Evolutionary conservation across 805 yeast species (phyloP).

Genomic region (Sungouiozyma intestinalis): DNA sequence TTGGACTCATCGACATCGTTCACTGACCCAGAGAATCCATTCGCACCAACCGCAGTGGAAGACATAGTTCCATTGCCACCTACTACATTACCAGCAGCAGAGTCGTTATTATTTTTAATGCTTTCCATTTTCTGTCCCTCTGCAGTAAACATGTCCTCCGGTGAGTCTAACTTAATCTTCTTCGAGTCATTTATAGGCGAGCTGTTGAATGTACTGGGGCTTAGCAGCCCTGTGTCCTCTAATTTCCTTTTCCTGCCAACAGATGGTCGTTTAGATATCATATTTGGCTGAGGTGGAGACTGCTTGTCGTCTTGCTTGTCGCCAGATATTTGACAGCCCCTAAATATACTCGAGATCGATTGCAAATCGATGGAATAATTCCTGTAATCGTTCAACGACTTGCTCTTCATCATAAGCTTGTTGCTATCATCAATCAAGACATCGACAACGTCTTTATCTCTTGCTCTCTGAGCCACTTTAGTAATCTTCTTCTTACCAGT

Average conservation of each 20-base stretch:
- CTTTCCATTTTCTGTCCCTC: conserved; percentile 9
- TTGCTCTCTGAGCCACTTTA: conserved; percentile 23
- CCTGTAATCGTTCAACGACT: conserved; percentile 6
- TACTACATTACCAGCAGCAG: background rate
- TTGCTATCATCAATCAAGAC: conserved; percentile 15
- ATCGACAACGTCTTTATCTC: conserved; percentile 25
- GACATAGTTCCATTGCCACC: background rate
- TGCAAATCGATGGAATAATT: conserved; percentile 9
- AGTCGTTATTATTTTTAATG: conserved; percentile 2
- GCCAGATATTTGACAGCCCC: conserved; percentile 10
- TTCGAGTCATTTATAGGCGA: conserved; percentile 18
- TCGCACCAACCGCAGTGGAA: background rate
- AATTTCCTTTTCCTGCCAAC: conserved; percentile 20
- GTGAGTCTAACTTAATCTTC: conserved; percentile 26
- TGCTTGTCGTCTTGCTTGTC: conserved; percentile 10
- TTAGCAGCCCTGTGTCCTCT: conserved; percentile 10
- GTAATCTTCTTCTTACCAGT: conserved; percentile 26
- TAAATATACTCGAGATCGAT: conserved; percentile 20
- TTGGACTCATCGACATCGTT: conserved; percentile 5
- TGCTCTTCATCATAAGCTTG: conserved; percentile 23
- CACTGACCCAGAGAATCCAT: background rate
- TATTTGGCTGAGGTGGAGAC: conserved; percentile 1
- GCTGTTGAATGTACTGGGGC: background rate
- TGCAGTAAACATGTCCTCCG: conserved; percentile 23
- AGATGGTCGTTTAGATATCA: background rate